Evolutionary conservation across 345 rosid species (phyloP).

Genomic region (Gossypium sturtianum): DNA sequence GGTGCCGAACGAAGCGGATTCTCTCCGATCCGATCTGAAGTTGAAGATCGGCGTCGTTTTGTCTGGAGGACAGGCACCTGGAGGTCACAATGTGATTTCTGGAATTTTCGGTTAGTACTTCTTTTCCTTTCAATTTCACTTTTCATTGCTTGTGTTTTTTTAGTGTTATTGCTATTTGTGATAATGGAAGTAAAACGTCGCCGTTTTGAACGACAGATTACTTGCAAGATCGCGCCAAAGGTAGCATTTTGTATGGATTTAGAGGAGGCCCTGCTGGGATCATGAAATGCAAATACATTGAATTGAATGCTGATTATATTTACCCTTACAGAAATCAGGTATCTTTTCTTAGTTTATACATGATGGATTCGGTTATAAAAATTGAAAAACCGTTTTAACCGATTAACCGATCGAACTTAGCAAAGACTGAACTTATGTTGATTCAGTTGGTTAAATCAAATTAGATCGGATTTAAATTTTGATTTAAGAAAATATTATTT

Average conservation of each 20-base stretch:
- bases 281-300: slow-evolving; percentile 84
- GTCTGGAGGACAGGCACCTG: slow-evolving; percentile 99
- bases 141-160: not conserved
- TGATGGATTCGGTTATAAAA: too few species aligned
- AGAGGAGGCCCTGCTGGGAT: slow-evolving; percentile 98
- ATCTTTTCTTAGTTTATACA: not conserved
- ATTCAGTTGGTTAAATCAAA: too few species aligned
- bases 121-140: not conserved
- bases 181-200: not conserved
- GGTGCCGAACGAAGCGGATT: slow-evolving; percentile 38
- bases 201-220: slow-evolving; percentile 48
- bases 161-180: not conserved
- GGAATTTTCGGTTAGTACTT: slow-evolving; percentile 71
- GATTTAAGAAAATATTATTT: too few species aligned
- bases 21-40: slow-evolving; percentile 37
- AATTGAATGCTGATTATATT: slow-evolving; percentile 61
- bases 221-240: slow-evolving; percentile 66
- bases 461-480: too few species aligned
- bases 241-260: slow-evolving; percentile 77
- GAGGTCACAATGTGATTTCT: slow-evolving; percentile 95
- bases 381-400: too few species aligned
- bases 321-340: slow-evolving; percentile 93
- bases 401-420: too few species aligned
- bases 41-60: slow-evolving; percentile 89
- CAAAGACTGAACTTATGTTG: too few species aligned